Evolutionary conservation across 257 asterid species (phyloP), one percentile per base, ranked within the genome.

Genomic region (Striga asiatica): DNA sequence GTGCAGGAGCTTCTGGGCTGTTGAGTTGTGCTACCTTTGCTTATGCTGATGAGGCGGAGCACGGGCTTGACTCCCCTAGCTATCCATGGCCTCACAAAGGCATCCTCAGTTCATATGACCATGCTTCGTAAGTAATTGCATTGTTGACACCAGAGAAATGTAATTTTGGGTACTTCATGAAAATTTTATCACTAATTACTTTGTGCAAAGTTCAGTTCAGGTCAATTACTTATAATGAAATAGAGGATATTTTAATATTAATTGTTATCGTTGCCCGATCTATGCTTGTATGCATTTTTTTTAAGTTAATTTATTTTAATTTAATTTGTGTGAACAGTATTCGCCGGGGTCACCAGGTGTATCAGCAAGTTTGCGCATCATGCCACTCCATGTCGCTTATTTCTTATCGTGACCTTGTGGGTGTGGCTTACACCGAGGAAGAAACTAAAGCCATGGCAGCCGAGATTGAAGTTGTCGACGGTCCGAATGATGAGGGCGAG

Each of bases 21-120:
- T 22, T 79, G 56, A 68, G 80, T 28, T 72, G 48, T 66, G 75
- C 80, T 29, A 56, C 84, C 28, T 47, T 82, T 39, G 73, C 92
- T 4, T 79, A 66, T 52, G 69, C 73, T 22, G 92, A 82, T 31
- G 91, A 81, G 70, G 86, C 80, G 7, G 91, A 81, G 66, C 84
- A 81, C 37, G 92, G 87, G 0, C 60, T 82, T 53, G 82, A 76
- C 58, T 37, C 60, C 50, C 81, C 92, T 9, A 71, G 41, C 66
- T 82, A 82, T 74, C 87, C 92, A 29, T 76, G 92, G 87, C 87
- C 84, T 27, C 83, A 81, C 68, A 66, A 68, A 50, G 86, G 91
- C 73, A 78, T 78, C 58, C 77, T 81, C 21, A 72, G 77, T 74
- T 78, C 86, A 17, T 81, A 81, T 38, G 87, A 82, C 61, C 92